Percentiles rank a stretch among this genome's conserved stretches.
Conservation (phyloP, 257 asterid genomes). For the Anisodus tanguticus region DNA sequence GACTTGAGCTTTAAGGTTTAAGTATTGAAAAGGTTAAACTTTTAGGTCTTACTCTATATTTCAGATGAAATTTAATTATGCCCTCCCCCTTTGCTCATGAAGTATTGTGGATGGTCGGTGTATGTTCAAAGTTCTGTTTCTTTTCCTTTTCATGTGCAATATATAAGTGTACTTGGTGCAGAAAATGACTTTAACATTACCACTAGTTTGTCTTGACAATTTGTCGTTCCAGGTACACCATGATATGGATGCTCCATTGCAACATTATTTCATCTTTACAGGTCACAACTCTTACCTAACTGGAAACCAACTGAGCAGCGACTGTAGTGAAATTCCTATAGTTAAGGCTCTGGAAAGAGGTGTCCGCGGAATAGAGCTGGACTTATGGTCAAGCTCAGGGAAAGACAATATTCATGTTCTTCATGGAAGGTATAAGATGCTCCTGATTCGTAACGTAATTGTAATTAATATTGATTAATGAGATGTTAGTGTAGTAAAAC, state of each 20-base stretch:
- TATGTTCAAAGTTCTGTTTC: neutral
- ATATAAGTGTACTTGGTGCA: neutral
- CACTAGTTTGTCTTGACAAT: conserved; percentile 33
- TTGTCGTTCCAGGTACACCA: conserved; percentile 81
- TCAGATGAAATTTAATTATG: neutral
- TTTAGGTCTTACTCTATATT: neutral
- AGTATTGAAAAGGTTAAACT: too few relatives aligned
- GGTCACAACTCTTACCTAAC: conserved; percentile 96
- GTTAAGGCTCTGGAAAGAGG: conserved; percentile 79
- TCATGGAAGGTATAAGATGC: conserved; percentile 86
- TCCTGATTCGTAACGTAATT: conserved; percentile 22
- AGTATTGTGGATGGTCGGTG: neutral
- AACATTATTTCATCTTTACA: conserved; percentile 87
- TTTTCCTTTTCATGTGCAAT: neutral
- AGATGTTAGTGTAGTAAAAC: neutral
- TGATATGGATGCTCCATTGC: conserved; percentile 98
- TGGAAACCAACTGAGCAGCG: conserved; percentile 91
- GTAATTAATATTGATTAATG: too few relatives aligned
- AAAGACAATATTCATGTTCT: conserved; percentile 81
- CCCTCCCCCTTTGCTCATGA: neutral
- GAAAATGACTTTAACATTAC: neutral
- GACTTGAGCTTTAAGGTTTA: neutral
- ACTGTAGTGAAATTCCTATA: conserved; percentile 86
- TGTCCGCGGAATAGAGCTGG: conserved; percentile 92
- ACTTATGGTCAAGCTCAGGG: conserved; percentile 84